Evolutionary conservation across 2,329 filamentous ascomycete genomes (phyloP), one percentile per base, ranked within the genome.

Genomic region (Daldinia sp.): DNA sequence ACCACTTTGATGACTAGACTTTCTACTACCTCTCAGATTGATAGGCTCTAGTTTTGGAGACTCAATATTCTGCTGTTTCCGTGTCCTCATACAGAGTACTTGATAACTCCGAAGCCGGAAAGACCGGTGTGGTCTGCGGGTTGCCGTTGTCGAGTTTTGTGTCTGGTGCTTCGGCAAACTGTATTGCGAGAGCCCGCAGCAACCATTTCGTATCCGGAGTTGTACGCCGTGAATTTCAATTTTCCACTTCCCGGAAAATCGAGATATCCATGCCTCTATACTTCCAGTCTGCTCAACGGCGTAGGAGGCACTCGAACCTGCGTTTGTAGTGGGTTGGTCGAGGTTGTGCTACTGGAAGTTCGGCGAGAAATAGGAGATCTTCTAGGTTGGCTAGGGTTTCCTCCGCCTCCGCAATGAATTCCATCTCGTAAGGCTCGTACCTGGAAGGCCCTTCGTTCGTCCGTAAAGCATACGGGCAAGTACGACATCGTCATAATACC

Each of bases 391-490:
- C 9, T 4, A 51, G 26, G 5, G 12, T 18, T 3, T 28, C 12
- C 15, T 66, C 50, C 1, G 42, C 37, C 2, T 55, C 9, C 12
- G 9, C 33, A 1, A 33, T 23, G 7, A 62, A 23, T 7, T 44
- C 2, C n/a, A 7, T 62, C 44, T 6, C 63, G 57, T 6, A 57
- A 10, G 6, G 18, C 33, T 20, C 58, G 42, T 10, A 33, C 58
- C 6, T 13, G 51, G 5, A 51, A 30, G 13, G 58, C 63, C 12
- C 35, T 28, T 0, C 20, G 18, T 15, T 61, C 58, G 13, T 66
- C 63, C 2, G 26, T 51, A 53, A 66, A 54, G 7, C 53, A 20
- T 4, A 66, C 20, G 13, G 13, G 63, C 57, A 1, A 66, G 63
- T 9, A 57, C 15, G 3, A 23, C 12, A 1, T 12, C 2, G n/a